phyloP scores from a whole-genome alignment of 1,284 basidiomycete species.

The Agroathelia rolfsii region DNA sequence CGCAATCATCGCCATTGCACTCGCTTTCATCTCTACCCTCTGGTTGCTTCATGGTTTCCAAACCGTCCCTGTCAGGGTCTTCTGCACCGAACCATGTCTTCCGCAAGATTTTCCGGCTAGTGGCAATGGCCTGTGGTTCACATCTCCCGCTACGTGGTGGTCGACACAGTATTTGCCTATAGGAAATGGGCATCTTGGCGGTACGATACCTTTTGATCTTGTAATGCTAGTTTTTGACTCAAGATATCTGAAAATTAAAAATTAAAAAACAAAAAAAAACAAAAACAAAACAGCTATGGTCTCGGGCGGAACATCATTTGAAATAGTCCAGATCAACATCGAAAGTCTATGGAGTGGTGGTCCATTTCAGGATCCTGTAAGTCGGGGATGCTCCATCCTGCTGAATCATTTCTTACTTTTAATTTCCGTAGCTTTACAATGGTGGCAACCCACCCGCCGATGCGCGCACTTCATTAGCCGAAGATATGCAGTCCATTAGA shows the following conservation, averaged over 20 bases:
- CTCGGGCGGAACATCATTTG: constrained; percentile 48
- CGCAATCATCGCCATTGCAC: no score
- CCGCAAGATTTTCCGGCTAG: constrained; percentile 52
- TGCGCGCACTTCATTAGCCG: constrained; percentile 33
- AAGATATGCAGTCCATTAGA: constrained; percentile 43
- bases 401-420: constrained; percentile 2
- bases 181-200: constrained; percentile 66
- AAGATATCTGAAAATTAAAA: neutral
- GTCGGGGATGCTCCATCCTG: constrained; percentile 15
- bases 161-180: constrained; percentile 51
- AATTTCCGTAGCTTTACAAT: constrained; percentile 43
- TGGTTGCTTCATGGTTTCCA: no score
- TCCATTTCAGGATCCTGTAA: constrained; percentile 51
- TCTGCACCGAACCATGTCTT: no score
- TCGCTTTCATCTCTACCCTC: no score
- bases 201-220: constrained; percentile 26
- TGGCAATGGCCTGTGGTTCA: constrained; percentile 71
- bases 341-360: constrained; percentile 72
- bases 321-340: constrained; percentile 59
- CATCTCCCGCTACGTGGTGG: constrained; percentile 43
- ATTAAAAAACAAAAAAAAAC: no score
- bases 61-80: no score
- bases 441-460: constrained; percentile 54
- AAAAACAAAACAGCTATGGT: constrained; percentile 58
- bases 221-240: neutral